These are phyloP conservation scores for Zanthoxylum bungeanum DNA, from an alignment of 345 rosid species.

Conservation along the genomic window DNA sequence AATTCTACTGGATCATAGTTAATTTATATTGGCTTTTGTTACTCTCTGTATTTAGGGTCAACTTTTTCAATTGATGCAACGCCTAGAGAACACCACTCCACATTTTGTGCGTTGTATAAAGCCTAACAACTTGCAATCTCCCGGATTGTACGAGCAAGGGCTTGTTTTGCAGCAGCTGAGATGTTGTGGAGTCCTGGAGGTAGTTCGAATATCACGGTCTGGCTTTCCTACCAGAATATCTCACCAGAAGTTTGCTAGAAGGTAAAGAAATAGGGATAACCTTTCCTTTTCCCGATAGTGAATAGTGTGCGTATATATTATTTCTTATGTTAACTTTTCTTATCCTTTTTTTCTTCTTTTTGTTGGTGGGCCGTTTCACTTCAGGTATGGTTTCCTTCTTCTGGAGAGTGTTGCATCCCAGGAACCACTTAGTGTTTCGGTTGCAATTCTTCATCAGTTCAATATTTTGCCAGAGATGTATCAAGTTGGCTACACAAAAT, in stretches of 20 bases:
- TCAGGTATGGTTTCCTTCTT: conserved; percentile 95
- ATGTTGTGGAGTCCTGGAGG: conserved; percentile 98
- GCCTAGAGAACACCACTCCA: conserved; percentile 89
- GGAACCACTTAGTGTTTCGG: conserved; percentile 94
- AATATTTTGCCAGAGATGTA: conserved; percentile 97
- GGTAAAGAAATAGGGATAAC: conserved; percentile 35
- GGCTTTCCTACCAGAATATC: conserved; percentile 98
- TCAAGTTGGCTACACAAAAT: conserved; percentile 97
- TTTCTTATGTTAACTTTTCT: background rate
- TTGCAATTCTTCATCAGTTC: conserved; percentile 98
- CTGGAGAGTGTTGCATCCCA: conserved; percentile 70
- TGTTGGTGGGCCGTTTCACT: too few species aligned
- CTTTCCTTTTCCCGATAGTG: background rate
- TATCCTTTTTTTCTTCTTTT: background rate
- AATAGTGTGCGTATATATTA: too few species aligned
- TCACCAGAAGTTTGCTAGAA: conserved; percentile 93
- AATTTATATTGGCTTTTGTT: conserved; percentile 15
- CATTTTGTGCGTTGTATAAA: conserved; percentile 98
- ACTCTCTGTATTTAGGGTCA: conserved; percentile 51
- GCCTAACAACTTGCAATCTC: conserved; percentile 89
- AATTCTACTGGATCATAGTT: background rate
- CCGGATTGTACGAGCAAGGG: conserved; percentile 84
- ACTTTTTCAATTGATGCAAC: conserved; percentile 96
- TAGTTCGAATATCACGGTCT: conserved; percentile 93
- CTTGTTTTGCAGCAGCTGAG: conserved; percentile 92